Evolutionary conservation across 805 yeast species (phyloP).

Genomic region (Starmera dryadoides): DNA sequence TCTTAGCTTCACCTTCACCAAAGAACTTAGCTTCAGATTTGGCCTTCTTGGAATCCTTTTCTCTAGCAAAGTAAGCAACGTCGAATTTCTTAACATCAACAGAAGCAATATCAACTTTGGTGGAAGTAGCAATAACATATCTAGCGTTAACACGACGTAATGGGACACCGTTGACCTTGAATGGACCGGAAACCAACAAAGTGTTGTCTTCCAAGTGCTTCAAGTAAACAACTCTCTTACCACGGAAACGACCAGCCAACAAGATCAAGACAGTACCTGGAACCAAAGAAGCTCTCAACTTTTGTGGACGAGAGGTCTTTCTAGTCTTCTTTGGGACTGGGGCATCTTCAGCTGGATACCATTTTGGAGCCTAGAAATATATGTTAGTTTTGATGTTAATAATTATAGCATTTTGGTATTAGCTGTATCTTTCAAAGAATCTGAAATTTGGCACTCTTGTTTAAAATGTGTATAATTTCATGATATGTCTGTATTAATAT

Average conservation of each 20-base stretch:
- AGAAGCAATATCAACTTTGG: slow-evolving; percentile 71
- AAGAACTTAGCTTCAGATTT: slow-evolving; percentile 93
- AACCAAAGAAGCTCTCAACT: slow-evolving; percentile 89
- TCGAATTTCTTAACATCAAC: slow-evolving; percentile 88
- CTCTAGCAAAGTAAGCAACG: slow-evolving; percentile 95
- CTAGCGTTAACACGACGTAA: slow-evolving; percentile 98
- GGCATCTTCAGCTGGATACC: slow-evolving; percentile 91
- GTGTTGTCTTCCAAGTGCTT: slow-evolving; percentile 98
- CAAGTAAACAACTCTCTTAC: slow-evolving; percentile 98
- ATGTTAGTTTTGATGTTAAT: slow-evolving; percentile 3
- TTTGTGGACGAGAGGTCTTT: slow-evolving; percentile 89
- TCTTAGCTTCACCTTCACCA: slow-evolving; percentile 64
- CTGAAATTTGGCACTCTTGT: neutral
- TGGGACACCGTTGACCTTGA: slow-evolving; percentile 99
- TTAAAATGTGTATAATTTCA: no score
- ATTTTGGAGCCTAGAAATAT: slow-evolving; percentile 61
- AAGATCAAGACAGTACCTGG: slow-evolving; percentile 98
- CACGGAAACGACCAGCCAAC: slow-evolving; percentile 99
- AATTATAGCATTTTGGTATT: neutral
- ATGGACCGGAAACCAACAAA: slow-evolving; percentile 95
- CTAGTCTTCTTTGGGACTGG: slow-evolving; percentile 84
- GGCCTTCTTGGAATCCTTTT: slow-evolving; percentile 74
- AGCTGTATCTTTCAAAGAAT: neutral
- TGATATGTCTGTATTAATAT: no score
- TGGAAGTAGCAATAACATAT: slow-evolving; percentile 98